Evolutionary conservation across 23 red algal species (phyloP).

Genomic region (Gracilaria caudata): DNA sequence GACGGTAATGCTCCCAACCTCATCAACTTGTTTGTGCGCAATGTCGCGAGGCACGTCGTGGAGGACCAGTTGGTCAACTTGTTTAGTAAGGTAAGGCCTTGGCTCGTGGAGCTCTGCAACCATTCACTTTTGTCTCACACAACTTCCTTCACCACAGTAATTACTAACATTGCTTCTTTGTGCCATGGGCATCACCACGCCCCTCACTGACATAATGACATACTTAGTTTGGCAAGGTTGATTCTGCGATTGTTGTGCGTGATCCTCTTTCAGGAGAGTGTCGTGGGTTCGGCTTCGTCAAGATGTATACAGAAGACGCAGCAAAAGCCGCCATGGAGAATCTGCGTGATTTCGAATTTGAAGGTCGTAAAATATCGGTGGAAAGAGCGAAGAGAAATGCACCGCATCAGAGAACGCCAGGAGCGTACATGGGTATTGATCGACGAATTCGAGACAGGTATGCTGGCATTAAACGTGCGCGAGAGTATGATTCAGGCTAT

Average conservation of each 20-base stretch:
- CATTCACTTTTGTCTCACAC: not conserved
- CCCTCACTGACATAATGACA: constrained; percentile 12
- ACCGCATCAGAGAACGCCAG: constrained; percentile 62
- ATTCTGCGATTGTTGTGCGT: constrained; percentile 65
- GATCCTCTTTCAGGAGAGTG: constrained; percentile 71
- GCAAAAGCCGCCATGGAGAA: constrained; percentile 53
- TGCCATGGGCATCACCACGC: constrained; percentile 9
- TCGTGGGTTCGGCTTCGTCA: constrained; percentile 73
- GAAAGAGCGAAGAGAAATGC: constrained; percentile 61
- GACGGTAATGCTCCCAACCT: constrained; percentile 12
- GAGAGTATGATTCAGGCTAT: constrained; percentile 46
- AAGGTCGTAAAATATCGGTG: constrained; percentile 66
- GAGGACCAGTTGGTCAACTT: constrained; percentile 64
- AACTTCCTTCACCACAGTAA: not conserved
- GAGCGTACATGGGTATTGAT: constrained; percentile 70
- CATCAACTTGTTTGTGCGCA: constrained; percentile 71
- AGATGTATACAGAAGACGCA: constrained; percentile 57
- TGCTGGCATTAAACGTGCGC: constrained; percentile 57
- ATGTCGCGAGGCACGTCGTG: constrained; percentile 68
- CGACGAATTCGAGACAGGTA: constrained; percentile 70
- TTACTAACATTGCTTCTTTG: constrained; percentile 37
- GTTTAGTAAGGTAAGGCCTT: constrained; percentile 76
- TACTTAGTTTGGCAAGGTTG: constrained; percentile 65
- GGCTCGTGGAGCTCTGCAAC: constrained; percentile 35
- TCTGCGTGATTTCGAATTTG: constrained; percentile 71